Percentiles rank a stretch among this genome's conserved stretches.
Conservation (phyloP, 2,329 filamentous ascomycete species). For the Paramyrothecium roridum region DNA sequence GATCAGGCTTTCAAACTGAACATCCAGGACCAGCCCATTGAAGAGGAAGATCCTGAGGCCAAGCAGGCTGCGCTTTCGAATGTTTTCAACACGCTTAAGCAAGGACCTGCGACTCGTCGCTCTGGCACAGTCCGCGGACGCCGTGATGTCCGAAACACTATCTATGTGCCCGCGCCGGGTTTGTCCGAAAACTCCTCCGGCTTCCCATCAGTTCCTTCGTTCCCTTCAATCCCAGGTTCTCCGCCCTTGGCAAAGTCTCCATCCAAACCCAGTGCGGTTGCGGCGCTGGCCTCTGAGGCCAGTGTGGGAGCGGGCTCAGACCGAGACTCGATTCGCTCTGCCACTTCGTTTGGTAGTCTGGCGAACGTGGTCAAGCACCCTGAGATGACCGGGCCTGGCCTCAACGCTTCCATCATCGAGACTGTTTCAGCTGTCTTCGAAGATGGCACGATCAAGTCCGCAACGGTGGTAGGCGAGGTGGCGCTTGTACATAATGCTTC, state of each 20-base stretch:
- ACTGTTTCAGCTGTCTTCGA: slow-evolving; percentile 85
- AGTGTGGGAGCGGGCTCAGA: slow-evolving; percentile 65
- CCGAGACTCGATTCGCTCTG: slow-evolving; percentile 86
- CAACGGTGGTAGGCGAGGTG: slow-evolving; percentile 81
- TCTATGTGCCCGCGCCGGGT: slow-evolving; percentile 63
- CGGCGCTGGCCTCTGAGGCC: slow-evolving; percentile 60
- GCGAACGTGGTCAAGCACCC: slow-evolving; percentile 69
- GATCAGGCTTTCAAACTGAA: slow-evolving; percentile 76
- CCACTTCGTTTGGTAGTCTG: slow-evolving; percentile 70
- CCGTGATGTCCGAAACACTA: slow-evolving; percentile 86
- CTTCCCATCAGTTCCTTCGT: slow-evolving; percentile 16
- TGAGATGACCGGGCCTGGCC: slow-evolving; percentile 73
- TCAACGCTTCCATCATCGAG: slow-evolving; percentile 89
- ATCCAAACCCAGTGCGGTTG: slow-evolving; percentile 38
- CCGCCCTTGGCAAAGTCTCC: slow-evolving; percentile 4
- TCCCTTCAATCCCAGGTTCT: slow-evolving; percentile 16
- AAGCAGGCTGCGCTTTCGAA: slow-evolving; percentile 71
- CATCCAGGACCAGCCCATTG: slow-evolving; percentile 74
- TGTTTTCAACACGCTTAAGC: slow-evolving; percentile 69
- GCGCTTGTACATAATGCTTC: slow-evolving; percentile 75
- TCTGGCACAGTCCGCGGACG: slow-evolving; percentile 80
- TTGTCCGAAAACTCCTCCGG: slow-evolving; percentile 23
- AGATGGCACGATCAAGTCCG: slow-evolving; percentile 65
- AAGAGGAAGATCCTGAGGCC: slow-evolving; percentile 72
- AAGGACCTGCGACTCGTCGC: slow-evolving; percentile 64